A percentile compares a stretch with the other conserved stretches of the same genome.
These are phyloP conservation scores for Stygiomarasmius scandens DNA, from an alignment of 1,284 basidiomycete species.

Conservation along the genomic window DNA sequence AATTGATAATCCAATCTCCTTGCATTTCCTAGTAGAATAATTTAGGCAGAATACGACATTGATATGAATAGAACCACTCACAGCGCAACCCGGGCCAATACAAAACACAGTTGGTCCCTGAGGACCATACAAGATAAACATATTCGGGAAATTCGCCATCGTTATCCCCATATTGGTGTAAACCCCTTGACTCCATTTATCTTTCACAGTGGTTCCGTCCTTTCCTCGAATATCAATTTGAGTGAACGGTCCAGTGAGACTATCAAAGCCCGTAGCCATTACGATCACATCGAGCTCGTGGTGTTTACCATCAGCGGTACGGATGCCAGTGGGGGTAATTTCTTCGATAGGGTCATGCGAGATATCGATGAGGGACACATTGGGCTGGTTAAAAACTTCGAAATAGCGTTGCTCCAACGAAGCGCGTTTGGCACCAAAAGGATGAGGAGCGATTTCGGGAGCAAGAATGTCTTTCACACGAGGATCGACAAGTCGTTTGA, in stretches of 20 bases:
- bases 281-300: conserved; percentile 26
- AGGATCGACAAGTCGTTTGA: conserved; percentile 22
- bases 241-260: too few species aligned
- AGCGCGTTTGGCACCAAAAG: conserved; percentile 24
- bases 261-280: too few species aligned
- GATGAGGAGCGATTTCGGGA: conserved; percentile 22
- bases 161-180: conserved; percentile 26
- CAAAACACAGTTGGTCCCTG: conserved; percentile 26
- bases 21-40: conserved; percentile 23
- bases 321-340: conserved; percentile 21
- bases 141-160: conserved; percentile 24
- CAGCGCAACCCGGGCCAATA: too few species aligned
- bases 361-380: conserved; percentile 27
- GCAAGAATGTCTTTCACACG: conserved; percentile 27
- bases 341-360: conserved; percentile 22
- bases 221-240: too few species aligned
- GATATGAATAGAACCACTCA: too few species aligned
- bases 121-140: conserved; percentile 30
- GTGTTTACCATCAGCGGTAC: conserved; percentile 21
- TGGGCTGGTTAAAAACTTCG: conserved; percentile 28
- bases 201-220: too few species aligned
- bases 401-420: conserved; percentile 24
- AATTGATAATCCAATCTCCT: conserved; percentile 26
- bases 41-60: too few species aligned
- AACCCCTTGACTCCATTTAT: conserved; percentile 17